Evolutionary conservation across 164 flowering plant genomes (phyloP).

Genomic region (Nymphaea colorata): DNA sequence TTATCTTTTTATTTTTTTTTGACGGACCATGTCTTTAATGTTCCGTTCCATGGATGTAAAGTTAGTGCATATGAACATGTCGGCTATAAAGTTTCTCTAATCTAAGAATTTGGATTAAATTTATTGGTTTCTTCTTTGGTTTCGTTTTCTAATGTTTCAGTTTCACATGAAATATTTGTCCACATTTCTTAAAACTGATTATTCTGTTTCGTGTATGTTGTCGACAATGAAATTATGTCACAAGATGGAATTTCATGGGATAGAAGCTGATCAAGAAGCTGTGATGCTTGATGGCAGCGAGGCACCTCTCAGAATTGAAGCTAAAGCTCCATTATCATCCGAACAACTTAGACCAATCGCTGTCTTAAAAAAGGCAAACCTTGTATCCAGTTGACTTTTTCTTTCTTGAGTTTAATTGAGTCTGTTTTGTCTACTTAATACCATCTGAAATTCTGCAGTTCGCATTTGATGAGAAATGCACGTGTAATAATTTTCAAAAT

Average conservation of each 20-base stretch:
- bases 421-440: too few relatives aligned
- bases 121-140: too few relatives aligned
- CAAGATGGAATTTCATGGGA: slow-evolving; percentile 86
- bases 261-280: slow-evolving; percentile 47
- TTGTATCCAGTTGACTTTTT: background rate
- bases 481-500: too few relatives aligned
- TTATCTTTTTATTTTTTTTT: too few relatives aligned
- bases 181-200: background rate
- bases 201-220: background rate
- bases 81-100: too few relatives aligned
- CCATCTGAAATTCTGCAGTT: too few relatives aligned
- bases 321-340: slow-evolving; percentile 51
- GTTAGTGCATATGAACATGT: too few relatives aligned
- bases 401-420: background rate
- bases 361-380: slow-evolving; percentile 58
- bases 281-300: slow-evolving; percentile 90
- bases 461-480: too few relatives aligned
- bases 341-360: slow-evolving; percentile 83
- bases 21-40: too few relatives aligned
- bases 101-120: too few relatives aligned
- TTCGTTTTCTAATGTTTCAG: too few relatives aligned
- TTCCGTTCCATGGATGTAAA: too few relatives aligned
- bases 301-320: slow-evolving; percentile 73
- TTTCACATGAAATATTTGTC: background rate
- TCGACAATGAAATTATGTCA: background rate